Base-by-base conservation (phyloP, 495 filamentous ascomycete genomes). In the Penicillium tannophilum region DNA sequence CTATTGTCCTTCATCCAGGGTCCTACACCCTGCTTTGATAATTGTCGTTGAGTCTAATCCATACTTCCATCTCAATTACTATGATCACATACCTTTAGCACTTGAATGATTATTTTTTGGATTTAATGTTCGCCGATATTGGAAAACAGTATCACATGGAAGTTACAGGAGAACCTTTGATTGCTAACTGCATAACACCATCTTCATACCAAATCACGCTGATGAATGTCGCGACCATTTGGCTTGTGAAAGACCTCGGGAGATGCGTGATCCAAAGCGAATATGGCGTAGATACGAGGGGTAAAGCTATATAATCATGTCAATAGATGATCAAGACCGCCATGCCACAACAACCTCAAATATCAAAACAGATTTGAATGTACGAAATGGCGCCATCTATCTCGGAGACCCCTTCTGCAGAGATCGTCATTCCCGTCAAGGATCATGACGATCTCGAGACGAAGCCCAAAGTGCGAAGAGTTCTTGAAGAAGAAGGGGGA, bases 401-500 rank as follows among this genome's bases (percentile, higher is more conserved):
- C 31, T 54, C 59, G 17, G 59, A 66, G 53, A 31, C 24, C 20
- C 20, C 20, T 23, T 23, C 55, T 3, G 23, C 52, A 6, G 43
- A 63, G n/a, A 28, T 68, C 9, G 39, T 56, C 19, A 63, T 65
- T 36, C 65, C 68, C 59, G 17, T 64, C 1, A 70, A 68, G 58
- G 24, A 41, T 2, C 20, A 35, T 23, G 4, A 46, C 17, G 31
- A 50, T 43, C 24, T 9, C 3, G 26, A 47, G 12, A 35, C 8
- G 6, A 58, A 60, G 24, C 60, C 63, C 16, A 65, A 61, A 56
- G 26, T 70, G 3, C 55, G 68, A 45, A 58, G 63, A 47, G 48
- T 64, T 7, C 64, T 70, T 24, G 65, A 70, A 5, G 68, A 70
- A 30, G 68, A 70, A 56, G 65, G 65, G 1, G 56, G 52, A 35